These are phyloP conservation scores for Stentor roeselii DNA, from an alignment of 73 alveolate genomes.

Conservation along the genomic window DNA sequence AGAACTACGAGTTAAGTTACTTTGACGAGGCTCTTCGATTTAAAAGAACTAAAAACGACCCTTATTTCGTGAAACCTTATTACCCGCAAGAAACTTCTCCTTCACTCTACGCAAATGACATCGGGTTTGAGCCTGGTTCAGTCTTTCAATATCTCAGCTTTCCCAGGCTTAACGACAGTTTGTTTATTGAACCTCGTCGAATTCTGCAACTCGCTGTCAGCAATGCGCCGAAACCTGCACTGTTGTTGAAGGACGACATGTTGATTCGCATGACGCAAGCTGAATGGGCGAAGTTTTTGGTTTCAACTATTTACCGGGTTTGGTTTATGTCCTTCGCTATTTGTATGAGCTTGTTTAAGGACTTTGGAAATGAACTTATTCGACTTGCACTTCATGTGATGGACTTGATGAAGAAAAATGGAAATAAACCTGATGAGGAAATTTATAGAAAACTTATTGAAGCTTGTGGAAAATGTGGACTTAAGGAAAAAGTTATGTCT, in stretches of 20 bases:
- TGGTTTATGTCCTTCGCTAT: slow-evolving; percentile 55
- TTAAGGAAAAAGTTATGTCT: slow-evolving; percentile 44
- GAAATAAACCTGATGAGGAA: slow-evolving; percentile 47
- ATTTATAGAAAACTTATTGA: slow-evolving; percentile 61
- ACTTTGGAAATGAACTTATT: slow-evolving; percentile 38
- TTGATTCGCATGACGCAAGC: slow-evolving; percentile 50
- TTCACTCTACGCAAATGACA: slow-evolving; percentile 51
- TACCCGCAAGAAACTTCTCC: slow-evolving; percentile 47
- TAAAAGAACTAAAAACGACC: slow-evolving; percentile 57
- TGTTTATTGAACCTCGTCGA: slow-evolving; percentile 41
- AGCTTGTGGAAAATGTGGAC: slow-evolving; percentile 67
- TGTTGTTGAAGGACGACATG: slow-evolving; percentile 40
- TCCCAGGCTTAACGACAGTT: slow-evolving; percentile 42
- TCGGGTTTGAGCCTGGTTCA: slow-evolving; percentile 44
- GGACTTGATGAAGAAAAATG: slow-evolving; percentile 36
- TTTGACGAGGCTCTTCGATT: slow-evolving; percentile 30
- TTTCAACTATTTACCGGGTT: slow-evolving; percentile 42
- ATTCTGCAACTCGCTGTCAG: slow-evolving; percentile 39
- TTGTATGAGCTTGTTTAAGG: slow-evolving; percentile 43
- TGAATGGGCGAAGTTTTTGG: slow-evolving; percentile 57
- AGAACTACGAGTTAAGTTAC: neutral
- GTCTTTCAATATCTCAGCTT: slow-evolving; percentile 40
- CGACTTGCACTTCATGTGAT: slow-evolving; percentile 40
- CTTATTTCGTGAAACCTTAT: slow-evolving; percentile 40
- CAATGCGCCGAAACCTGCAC: slow-evolving; percentile 31